Evolutionary conservation across 1,284 basidiomycete genomes (phyloP).

Genomic region (Stereum hirsutum): DNA sequence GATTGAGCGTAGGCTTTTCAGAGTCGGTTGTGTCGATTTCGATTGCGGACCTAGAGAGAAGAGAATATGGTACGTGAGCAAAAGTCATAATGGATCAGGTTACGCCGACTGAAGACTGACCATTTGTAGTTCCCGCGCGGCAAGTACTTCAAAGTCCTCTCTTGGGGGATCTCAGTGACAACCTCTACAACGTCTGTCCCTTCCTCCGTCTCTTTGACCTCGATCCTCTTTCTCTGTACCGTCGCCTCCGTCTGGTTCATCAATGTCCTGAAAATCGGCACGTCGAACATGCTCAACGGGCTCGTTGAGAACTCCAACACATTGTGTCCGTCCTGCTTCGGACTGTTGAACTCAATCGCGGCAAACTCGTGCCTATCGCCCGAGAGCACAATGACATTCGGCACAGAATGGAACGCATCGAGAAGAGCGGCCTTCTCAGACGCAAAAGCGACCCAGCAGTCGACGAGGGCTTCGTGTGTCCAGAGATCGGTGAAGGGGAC

Average conservation of each 20-base stretch:
- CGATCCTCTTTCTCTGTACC: constrained; percentile 24
- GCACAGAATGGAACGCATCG: constrained; percentile 52
- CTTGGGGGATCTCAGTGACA: constrained; percentile 39
- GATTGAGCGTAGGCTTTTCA: constrained; percentile 40
- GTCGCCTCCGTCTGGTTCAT: constrained; percentile 30
- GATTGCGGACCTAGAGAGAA: constrained; percentile 45
- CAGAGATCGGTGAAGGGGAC: constrained; percentile 77
- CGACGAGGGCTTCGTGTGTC: constrained; percentile 56
- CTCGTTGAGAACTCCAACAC: constrained; percentile 52
- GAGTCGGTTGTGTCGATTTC: constrained; percentile 64
- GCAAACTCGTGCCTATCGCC: constrained; percentile 81
- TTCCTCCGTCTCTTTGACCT: constrained; percentile 10
- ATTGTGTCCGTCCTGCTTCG: constrained; percentile 24
- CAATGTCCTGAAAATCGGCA: constrained; percentile 50
- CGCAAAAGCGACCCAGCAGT: constrained; percentile 68
- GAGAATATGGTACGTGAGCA: no score
- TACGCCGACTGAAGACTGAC: constrained; percentile 21
- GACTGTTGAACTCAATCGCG: constrained; percentile 49
- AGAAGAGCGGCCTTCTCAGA: constrained; percentile 55
- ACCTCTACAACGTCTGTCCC: constrained; percentile 11
- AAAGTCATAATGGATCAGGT: background rate
- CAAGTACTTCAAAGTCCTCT: constrained; percentile 58
- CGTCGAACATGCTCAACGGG: constrained; percentile 68
- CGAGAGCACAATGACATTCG: constrained; percentile 62
- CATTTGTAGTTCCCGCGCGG: constrained; percentile 57